These are phyloP conservation scores for Umbelopsis vinacea DNA, from an alignment of 192 early-diverging fungal species.

Conservation along the genomic window DNA sequence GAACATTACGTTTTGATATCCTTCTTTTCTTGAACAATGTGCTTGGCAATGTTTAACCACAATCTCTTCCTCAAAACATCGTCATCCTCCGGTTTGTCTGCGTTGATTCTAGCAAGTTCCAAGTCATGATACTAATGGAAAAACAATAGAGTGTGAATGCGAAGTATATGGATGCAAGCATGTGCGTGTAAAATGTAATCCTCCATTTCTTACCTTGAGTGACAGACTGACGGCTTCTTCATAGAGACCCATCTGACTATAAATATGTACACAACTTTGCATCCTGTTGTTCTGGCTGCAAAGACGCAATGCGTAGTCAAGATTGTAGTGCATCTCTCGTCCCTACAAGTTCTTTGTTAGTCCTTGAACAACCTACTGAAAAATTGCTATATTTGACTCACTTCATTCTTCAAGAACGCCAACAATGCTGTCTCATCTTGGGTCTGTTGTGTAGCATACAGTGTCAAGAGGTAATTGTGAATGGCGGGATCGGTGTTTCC, in stretches of 20 bases:
- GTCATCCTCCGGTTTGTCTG: constrained; percentile 91
- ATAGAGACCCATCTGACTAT: constrained; percentile 83
- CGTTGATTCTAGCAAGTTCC: constrained; percentile 89
- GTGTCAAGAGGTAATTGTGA: constrained; percentile 90
- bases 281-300: constrained; percentile 83
- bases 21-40: constrained; percentile 84
- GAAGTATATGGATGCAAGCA: not conserved
- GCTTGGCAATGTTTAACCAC: constrained; percentile 93
- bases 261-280: constrained; percentile 89
- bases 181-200: not conserved
- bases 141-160: not conserved
- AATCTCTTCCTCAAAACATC: constrained; percentile 80
- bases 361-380: constrained; percentile 17
- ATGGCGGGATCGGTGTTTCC: constrained; percentile 85
- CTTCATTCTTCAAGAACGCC: constrained; percentile 75
- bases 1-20: constrained; percentile 76
- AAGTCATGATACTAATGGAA: constrained; percentile 74
- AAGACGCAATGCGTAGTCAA: constrained; percentile 90
- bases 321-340: constrained; percentile 82
- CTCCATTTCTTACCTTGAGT: constrained; percentile 59
- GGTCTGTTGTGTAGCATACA: constrained; percentile 72
- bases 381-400: constrained; percentile 26
- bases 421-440: constrained; percentile 74
- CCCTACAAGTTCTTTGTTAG: constrained; percentile 52
- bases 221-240: constrained; percentile 94